phyloP scores from a whole-genome alignment of 345 rosid genomes.

The Gossypium rotundifolium region DNA sequence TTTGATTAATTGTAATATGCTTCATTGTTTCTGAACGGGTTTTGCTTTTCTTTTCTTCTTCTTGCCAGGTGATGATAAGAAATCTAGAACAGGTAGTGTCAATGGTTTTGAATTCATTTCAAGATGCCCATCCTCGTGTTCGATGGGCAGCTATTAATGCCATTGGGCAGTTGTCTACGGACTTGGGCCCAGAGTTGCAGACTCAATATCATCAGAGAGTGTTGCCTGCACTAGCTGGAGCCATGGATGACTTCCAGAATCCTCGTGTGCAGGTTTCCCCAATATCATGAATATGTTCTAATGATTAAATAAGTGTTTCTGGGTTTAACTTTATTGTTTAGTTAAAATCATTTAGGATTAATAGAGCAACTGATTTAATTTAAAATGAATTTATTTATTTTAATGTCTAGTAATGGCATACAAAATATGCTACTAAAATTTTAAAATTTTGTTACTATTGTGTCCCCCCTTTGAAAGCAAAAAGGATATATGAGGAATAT shows the following conservation, averaged over 20 bases:
- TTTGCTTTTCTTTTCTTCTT: neutral
- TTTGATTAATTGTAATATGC: neutral
- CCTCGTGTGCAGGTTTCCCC: constrained; percentile 62
- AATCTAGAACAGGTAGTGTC: constrained; percentile 56
- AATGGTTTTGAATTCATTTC: constrained; percentile 61
- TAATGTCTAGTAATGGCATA: neutral
- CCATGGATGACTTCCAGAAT: constrained; percentile 69
- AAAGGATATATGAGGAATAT: neutral
- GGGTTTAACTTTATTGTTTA: neutral
- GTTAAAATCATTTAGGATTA: neutral
- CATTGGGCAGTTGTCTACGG: constrained; percentile 65
- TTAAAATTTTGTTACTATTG: neutral
- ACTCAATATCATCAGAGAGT: constrained; percentile 50
- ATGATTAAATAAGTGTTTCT: neutral
- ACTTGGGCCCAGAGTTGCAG: constrained; percentile 73
- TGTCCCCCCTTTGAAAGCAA: neutral
- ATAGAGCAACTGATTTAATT: neutral
- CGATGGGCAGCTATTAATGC: constrained; percentile 82
- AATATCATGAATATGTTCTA: constrained; percentile 5
- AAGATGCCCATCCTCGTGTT: constrained; percentile 62
- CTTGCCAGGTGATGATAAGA: constrained; percentile 50
- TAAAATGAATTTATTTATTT: constrained; percentile 2
- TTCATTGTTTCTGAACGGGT: neutral
- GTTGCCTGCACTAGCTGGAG: constrained; percentile 53
- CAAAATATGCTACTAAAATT: neutral